Evolutionary conservation across 192 early-diverging fungal species (phyloP).

Genomic region (Backusella luteola): DNA sequence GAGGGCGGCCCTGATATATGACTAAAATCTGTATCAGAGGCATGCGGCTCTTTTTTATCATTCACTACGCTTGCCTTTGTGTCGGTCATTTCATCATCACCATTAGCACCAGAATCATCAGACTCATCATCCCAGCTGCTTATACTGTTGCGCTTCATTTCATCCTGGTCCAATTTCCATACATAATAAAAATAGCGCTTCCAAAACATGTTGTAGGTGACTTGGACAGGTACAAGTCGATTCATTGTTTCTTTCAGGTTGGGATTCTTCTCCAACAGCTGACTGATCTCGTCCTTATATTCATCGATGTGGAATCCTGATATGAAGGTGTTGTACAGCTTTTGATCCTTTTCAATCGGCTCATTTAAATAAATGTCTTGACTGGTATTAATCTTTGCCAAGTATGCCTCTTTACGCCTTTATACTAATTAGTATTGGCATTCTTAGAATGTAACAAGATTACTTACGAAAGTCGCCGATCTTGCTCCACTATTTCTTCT

Average conservation of each 20-base stretch:
- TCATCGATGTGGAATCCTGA: constrained; percentile 45
- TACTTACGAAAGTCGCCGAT: constrained; percentile 19
- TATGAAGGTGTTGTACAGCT: constrained; percentile 41
- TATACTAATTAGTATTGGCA: background rate
- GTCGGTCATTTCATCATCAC: background rate
- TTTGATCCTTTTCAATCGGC: constrained; percentile 36
- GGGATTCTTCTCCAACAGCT: constrained; percentile 40
- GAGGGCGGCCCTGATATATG: constrained; percentile 26
- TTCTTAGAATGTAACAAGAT: background rate
- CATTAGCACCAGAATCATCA: constrained; percentile 23
- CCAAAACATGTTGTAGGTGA: constrained; percentile 49
- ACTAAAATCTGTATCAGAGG: constrained; percentile 23
- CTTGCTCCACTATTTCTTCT: background rate
- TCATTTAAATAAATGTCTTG: constrained; percentile 37
- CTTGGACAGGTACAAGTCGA: constrained; percentile 45
- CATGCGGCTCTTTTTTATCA: background rate
- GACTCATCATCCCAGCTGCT: constrained; percentile 20
- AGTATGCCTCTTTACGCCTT: constrained; percentile 40
- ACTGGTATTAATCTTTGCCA: constrained; percentile 42
- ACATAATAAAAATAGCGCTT: constrained; percentile 47
- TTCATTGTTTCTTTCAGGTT: constrained; percentile 46
- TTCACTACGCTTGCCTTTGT: background rate
- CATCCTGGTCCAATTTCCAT: constrained; percentile 50
- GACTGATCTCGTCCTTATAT: constrained; percentile 42
- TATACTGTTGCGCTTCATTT: constrained; percentile 38